These are phyloP conservation scores for Bombardia bombarda DNA, from an alignment of 495 filamentous ascomycete species.

Conservation along the genomic window DNA sequence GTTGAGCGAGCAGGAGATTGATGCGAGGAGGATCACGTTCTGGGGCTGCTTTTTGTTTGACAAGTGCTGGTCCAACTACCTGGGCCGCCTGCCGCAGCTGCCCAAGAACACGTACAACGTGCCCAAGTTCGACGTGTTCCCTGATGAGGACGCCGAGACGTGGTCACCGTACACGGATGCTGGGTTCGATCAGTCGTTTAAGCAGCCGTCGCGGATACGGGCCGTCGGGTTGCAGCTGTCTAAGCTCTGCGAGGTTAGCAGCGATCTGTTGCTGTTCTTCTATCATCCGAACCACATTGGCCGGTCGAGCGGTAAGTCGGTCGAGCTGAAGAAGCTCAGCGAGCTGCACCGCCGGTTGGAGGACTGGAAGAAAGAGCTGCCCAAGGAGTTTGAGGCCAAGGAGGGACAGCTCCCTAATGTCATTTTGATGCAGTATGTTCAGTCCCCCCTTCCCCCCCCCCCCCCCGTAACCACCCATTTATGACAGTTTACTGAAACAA, in stretches of 20 bases:
- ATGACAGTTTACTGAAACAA: too few relatives aligned
- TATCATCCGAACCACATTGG: constrained; percentile 69
- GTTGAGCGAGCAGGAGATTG: constrained; percentile 74
- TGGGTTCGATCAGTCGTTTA: constrained; percentile 58
- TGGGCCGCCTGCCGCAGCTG: constrained; percentile 85
- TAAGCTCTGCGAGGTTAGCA: constrained; percentile 83
- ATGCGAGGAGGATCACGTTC: constrained; percentile 85
- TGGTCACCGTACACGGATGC: constrained; percentile 89
- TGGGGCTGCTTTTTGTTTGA: constrained; percentile 99
- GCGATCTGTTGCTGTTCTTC: constrained; percentile 81
- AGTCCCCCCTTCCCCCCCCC: too few relatives aligned
- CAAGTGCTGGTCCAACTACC: constrained; percentile 98
- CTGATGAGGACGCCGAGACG: constrained; percentile 70
- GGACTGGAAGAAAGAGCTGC: constrained; percentile 81
- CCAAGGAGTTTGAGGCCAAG: constrained; percentile 78
- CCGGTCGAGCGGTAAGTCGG: constrained; percentile 47
- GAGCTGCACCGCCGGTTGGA: constrained; percentile 87
- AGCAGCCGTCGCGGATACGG: constrained; percentile 76
- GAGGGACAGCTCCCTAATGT: constrained; percentile 84
- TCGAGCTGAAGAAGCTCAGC: constrained; percentile 88
- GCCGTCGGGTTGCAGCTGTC: constrained; percentile 77
- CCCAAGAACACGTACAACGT: constrained; percentile 68
- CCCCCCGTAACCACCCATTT: too few relatives aligned
- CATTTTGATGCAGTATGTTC: constrained; percentile 86
- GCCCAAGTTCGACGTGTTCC: constrained; percentile 87